These are phyloP conservation scores for Garcia nutans DNA, from an alignment of 345 rosid species.

Conservation along the genomic window DNA sequence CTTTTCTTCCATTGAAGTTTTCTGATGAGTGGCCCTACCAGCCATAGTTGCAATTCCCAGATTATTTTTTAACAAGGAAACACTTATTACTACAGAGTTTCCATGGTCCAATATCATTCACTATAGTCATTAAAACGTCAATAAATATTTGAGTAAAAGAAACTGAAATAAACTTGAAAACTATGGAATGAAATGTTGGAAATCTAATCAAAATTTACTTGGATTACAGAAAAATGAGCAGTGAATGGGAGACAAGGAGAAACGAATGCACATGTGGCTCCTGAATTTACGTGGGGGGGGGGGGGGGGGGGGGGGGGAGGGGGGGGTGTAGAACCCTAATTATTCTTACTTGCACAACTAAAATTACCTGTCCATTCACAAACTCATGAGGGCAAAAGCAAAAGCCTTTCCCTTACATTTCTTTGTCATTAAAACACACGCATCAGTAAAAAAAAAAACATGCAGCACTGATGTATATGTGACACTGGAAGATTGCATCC, in stretches of 20 bases:
- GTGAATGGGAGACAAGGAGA: conserved; percentile 6
- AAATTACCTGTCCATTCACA: conserved; percentile 28
- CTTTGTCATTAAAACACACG: conserved; percentile 25
- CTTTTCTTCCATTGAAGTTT: too few relatives aligned
- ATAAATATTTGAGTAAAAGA: too few relatives aligned
- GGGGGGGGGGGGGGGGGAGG: conserved; percentile 43
- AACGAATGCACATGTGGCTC: conserved; percentile 46
- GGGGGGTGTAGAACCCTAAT: conserved; percentile 34
- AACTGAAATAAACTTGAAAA: too few relatives aligned
- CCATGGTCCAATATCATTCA: too few relatives aligned
- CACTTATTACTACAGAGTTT: too few relatives aligned
- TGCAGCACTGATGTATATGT: conserved; percentile 18
- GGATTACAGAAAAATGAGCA: neutral
- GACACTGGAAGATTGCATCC: conserved; percentile 20
- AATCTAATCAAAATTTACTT: neutral
- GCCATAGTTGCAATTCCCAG: too few relatives aligned
- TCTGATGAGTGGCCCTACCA: too few relatives aligned
- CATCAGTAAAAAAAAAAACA: conserved; percentile 22
- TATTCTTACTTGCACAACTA: conserved; percentile 36
- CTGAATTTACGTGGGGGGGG: conserved; percentile 48
- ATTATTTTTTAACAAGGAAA: too few relatives aligned
- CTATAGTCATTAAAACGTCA: too few relatives aligned
- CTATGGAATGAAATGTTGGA: too few relatives aligned
- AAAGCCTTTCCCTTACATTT: neutral
- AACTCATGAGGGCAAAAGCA: neutral